Percentiles rank a stretch among this genome's conserved stretches.
Evolutionary conservation across 169 alveolate species (phyloP).

Genomic region (Plasmodium malariae): DNA sequence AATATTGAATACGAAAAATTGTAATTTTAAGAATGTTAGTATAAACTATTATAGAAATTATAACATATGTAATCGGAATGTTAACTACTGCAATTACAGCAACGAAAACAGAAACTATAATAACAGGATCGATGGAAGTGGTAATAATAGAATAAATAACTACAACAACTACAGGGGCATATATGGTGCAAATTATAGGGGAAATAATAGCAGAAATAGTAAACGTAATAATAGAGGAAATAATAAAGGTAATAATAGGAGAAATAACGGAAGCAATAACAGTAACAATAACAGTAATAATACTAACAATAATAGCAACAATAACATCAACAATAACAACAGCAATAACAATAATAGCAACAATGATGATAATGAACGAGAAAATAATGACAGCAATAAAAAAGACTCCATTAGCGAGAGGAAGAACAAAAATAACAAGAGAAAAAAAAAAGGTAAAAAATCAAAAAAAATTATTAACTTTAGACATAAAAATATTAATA

Average conservation of each 20-base stretch:
- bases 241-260: not conserved
- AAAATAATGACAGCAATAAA: conserved; percentile 13
- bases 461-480: not conserved
- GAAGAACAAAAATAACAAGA: not conserved
- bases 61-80: not conserved
- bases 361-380: not conserved
- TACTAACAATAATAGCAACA: not conserved
- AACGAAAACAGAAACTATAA: no score
- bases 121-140: not conserved
- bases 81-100: no score
- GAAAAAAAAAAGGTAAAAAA: conserved; percentile 17
- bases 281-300: not conserved
- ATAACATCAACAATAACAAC: not conserved
- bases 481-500: conserved; percentile 13
- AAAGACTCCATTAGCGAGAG: not conserved
- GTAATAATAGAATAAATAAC: not conserved
- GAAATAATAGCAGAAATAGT: not conserved
- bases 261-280: not conserved
- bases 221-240: not conserved
- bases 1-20: not conserved
- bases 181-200: not conserved
- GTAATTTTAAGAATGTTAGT: not conserved
- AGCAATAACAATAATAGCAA: conserved; percentile 6
- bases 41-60: not conserved
- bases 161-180: not conserved